phyloP scores from a whole-genome alignment of 345 rosid species.

The Melaleuca quinquenervia region DNA sequence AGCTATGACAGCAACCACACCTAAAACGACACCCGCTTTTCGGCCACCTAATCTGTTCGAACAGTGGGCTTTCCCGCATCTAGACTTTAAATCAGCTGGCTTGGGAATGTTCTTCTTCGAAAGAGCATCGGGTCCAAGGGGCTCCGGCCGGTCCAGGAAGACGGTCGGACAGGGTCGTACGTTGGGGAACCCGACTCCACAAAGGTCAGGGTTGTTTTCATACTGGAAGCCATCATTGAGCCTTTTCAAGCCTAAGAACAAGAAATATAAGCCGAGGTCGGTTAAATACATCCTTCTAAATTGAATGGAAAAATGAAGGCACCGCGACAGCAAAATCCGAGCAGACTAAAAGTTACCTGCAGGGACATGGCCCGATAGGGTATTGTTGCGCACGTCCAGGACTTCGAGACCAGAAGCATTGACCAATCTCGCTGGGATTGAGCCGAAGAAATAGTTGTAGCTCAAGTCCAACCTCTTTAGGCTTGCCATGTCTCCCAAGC shows the following conservation, averaged over 20 bases:
- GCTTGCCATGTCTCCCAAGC: slow-evolving; percentile 53
- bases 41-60: slow-evolving; percentile 17
- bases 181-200: slow-evolving; percentile 60
- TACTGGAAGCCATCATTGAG: slow-evolving; percentile 61
- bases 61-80: slow-evolving; percentile 28
- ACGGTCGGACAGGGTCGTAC: slow-evolving; percentile 41
- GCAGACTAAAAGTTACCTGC: slow-evolving; percentile 31
- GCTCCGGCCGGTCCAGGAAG: slow-evolving; percentile 50
- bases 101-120: slow-evolving; percentile 43
- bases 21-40: slow-evolving; percentile 33
- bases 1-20: slow-evolving; percentile 21
- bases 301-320: neutral
- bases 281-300: neutral
- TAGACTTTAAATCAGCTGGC: slow-evolving; percentile 43
- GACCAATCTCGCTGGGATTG: slow-evolving; percentile 66
- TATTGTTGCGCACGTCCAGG: slow-evolving; percentile 78
- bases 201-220: slow-evolving; percentile 56
- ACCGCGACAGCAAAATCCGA: neutral
- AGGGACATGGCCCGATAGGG: slow-evolving; percentile 77
- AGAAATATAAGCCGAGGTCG: neutral
- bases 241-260: slow-evolving; percentile 54
- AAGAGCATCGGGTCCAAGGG: slow-evolving; percentile 38
- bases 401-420: slow-evolving; percentile 47
- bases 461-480: slow-evolving; percentile 80
- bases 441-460: slow-evolving; percentile 73